Percentiles rank a stretch among this genome's conserved stretches.
Evolutionary conservation across 441 rosid species (phyloP).

Genomic region (Euphorbia schlechtendalii): DNA sequence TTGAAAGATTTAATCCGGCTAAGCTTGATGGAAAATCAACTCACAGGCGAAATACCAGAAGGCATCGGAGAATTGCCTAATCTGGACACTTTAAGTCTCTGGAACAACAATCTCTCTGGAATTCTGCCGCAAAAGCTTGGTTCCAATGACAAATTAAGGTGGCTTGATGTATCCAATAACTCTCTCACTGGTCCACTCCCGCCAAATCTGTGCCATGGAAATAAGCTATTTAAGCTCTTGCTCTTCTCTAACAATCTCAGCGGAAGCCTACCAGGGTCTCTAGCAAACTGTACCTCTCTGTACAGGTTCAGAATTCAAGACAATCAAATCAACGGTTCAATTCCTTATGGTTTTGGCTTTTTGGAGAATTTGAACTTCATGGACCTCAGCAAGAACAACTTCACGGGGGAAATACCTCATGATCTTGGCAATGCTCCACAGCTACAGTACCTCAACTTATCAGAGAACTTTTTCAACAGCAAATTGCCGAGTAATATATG

Average conservation of each 20-base stretch:
- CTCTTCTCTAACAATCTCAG: constrained; percentile 73
- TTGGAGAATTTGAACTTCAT: constrained; percentile 52
- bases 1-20: constrained; percentile 50
- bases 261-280: constrained; percentile 42
- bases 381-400: constrained; percentile 64
- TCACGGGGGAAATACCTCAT: constrained; percentile 53
- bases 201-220: constrained; percentile 62
- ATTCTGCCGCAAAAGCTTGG: constrained; percentile 73
- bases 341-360: constrained; percentile 66
- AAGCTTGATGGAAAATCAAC: constrained; percentile 50
- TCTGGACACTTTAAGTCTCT: constrained; percentile 49
- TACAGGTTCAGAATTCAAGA: constrained; percentile 59
- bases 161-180: constrained; percentile 73
- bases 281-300: constrained; percentile 56
- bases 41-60: constrained; percentile 57
- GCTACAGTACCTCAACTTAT: constrained; percentile 69
- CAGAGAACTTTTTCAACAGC: constrained; percentile 46
- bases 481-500: constrained; percentile 52
- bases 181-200: constrained; percentile 72
- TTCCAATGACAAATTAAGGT: constrained; percentile 55
- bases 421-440: constrained; percentile 57
- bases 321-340: constrained; percentile 58
- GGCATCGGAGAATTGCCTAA: constrained; percentile 57
- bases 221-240: constrained; percentile 65
- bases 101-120: constrained; percentile 74